Base-by-base conservation (phyloP, 2,329 filamentous ascomycete species). In the Aureobasidium lini region DNA sequence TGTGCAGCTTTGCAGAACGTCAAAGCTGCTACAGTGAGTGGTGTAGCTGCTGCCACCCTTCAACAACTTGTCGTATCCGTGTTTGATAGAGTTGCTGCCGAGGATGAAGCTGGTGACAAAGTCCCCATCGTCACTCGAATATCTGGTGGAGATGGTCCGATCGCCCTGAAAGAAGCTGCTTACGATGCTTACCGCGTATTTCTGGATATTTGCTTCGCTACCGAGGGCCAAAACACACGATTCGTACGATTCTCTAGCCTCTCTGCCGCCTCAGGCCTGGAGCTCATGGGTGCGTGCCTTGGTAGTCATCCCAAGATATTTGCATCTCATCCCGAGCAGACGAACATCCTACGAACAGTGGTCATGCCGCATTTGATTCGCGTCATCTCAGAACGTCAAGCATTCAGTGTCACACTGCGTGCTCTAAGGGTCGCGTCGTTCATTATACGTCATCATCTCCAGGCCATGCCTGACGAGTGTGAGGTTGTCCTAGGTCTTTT, bases 11-110 rank as follows among this genome's bases (percentile, higher is more conserved):
- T 99, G 50, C 92, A 97, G 73, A 87, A 85, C 60, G 94, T 89
- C 73, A 97, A 96, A 75, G 95, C 92, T 75, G 85, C 87, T 29
- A 91, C 95, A 54, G 91, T 99, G 66, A 95, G 93, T 70, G 95
- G 95, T 67, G 97, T 95, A 1, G 94, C 94, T 9, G 90, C 93
- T 29, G 94, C 94, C n/a, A 97, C 94, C 2, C 77, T 99, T 57
- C 93, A 96, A 73, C 94, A 97, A 72, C 82, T 99, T 13, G 86
- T 97, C 7, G 90, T 94, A 34, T 88, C 89, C 0, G 88, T 96
- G 0, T 97, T 96, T 73, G 94, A 97, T 71, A 94, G 95, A 71
- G 90, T 96, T 1, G 83, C 86, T 0, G 77, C 78, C 6, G 91
- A 96, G 76, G 91, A 96, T 70, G 86, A 86, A 87, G 74, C 71